Conservation (phyloP, 2,329 filamentous ascomycete species). For the Trichophyton mentagrophytes region DNA sequence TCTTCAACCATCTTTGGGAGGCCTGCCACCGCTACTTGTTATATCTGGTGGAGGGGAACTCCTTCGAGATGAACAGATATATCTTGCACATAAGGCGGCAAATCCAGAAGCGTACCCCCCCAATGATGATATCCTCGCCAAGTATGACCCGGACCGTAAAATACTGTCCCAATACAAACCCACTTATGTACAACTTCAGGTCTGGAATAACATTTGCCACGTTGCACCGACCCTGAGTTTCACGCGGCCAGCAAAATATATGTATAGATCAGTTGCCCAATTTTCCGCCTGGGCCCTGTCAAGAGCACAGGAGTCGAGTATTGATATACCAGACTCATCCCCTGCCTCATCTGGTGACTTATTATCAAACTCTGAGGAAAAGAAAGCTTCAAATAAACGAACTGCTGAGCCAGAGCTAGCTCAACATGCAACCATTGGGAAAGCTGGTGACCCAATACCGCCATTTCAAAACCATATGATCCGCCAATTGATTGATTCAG, state of each 20-base stretch:
- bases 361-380: neutral
- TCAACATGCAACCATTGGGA: conserved; percentile 49
- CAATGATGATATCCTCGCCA: conserved; percentile 48
- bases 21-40: conserved; percentile 74
- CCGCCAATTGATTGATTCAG: conserved; percentile 67
- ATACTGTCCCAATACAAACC: conserved; percentile 56
- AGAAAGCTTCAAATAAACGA: neutral
- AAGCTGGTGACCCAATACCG: conserved; percentile 71
- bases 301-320: conserved; percentile 62
- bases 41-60: conserved; percentile 81
- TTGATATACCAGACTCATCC: conserved; percentile 59
- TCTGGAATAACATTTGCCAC: conserved; percentile 93
- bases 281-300: conserved; percentile 88
- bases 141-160: conserved; percentile 44
- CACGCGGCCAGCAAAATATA: conserved; percentile 87
- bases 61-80: conserved; percentile 87
- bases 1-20: conserved; percentile 77
- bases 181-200: conserved; percentile 84
- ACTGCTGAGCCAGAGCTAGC: conserved; percentile 12
- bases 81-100: conserved; percentile 86
- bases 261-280: conserved; percentile 85
- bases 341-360: conserved; percentile 2
- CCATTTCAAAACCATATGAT: conserved; percentile 80
- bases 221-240: conserved; percentile 89
- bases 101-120: conserved; percentile 67